These are phyloP conservation scores for Lodderomyces parapsilosis DNA, from an alignment of 1,139 yeast genomes.

Conservation along the genomic window DNA sequence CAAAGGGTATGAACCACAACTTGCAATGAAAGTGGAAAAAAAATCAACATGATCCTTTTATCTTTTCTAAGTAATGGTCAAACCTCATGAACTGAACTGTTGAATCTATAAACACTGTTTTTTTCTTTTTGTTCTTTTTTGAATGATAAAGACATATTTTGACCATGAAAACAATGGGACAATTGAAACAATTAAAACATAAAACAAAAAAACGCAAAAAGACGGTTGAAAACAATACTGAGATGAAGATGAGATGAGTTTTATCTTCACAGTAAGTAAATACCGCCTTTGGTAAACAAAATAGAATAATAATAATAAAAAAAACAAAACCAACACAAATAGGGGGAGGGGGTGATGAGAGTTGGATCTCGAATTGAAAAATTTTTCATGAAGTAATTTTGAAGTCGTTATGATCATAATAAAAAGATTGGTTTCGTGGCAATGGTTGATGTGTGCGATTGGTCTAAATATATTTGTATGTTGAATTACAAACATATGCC, in stretches of 20 bases:
- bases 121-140: too few species aligned
- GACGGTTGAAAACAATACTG: not conserved
- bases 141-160: too few species aligned
- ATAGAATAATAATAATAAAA: not conserved
- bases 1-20: not conserved
- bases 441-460: not conserved
- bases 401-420: not conserved
- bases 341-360: conserved; percentile 14
- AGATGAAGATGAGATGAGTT: too few species aligned
- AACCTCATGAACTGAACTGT: conserved; percentile 1
- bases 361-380: conserved; percentile 32
- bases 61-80: too few species aligned
- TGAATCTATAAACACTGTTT: conserved; percentile 1
- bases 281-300: too few species aligned
- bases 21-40: too few species aligned
- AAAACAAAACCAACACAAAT: not conserved
- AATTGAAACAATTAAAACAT: too few species aligned
- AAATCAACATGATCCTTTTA: too few species aligned
- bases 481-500: not conserved
- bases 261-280: too few species aligned
- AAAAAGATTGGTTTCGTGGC: not conserved
- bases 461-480: not conserved
- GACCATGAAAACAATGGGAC: not conserved
- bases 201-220: not conserved
- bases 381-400: conserved; percentile 13